Evolutionary conservation across 345 rosid genomes (phyloP), one percentile per base, ranked within the genome.

Genomic region (Zanthoxylum bungeanum): DNA sequence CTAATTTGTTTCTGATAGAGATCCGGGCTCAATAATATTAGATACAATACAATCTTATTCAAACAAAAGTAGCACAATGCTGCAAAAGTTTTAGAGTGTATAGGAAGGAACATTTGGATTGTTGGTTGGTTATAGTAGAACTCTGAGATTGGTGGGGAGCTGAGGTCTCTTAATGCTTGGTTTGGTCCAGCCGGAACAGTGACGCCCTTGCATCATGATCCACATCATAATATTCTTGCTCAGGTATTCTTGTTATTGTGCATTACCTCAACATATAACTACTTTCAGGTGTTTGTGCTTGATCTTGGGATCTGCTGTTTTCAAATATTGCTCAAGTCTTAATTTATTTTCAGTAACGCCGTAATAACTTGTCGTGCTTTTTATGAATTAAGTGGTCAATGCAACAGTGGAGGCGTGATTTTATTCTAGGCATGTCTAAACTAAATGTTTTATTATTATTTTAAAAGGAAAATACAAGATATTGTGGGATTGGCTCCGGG

Each of bases 181-280:
- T 95, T 95, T 75, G 99, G 98, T 73, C 98, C 98, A 31, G 86
- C 89, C 51, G 93, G 97, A 58, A 94, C 98, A 1, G 96, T 94
- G 66, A 94, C 98, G 37, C 98, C 98, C 5, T 72, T 94, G 84
- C 98, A 94, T 78, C 98, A 94, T 81, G 98, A 94, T 77, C 98
- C 98, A 30, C 98, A 94, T 84, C 98, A 94, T 79, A 94, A 94
- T 76, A 82, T 94, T 65, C 87, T 94, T 72, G 92, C 98, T 50
- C 98, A 94, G 98, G 98, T 92, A 79, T 39, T 30, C 68, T 50
- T 59, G 12, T 66, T n/a, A 50, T 34, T 36, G 10, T 56, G 74
- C 42, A 19, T 63, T 19, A 14, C 60, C 10, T 4, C 58, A 30
- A n/a, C 5, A 42, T 40, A 22, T 16, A 31, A 12, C 44, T 44